These are phyloP conservation scores for Elongisporangium senticosum DNA, from an alignment of 352 stramenopile species.

Conservation along the genomic window DNA sequence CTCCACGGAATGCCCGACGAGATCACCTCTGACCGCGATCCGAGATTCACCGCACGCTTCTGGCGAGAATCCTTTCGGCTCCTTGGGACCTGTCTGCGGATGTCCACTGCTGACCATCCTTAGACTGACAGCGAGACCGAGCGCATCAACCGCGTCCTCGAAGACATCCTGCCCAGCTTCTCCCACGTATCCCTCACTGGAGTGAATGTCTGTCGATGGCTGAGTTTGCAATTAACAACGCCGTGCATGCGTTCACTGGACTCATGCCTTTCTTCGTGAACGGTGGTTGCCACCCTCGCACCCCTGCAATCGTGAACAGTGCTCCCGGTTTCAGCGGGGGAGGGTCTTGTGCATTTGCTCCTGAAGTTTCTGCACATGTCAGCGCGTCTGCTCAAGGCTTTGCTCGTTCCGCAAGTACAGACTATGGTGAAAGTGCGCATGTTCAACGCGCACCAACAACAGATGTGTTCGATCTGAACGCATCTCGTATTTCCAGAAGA, in stretches of 20 bases:
- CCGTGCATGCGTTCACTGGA: constrained; percentile 13
- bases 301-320: constrained; percentile 2
- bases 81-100: constrained; percentile 1
- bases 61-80: constrained; percentile 5
- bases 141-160: constrained; percentile 12
- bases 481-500: too few species aligned
- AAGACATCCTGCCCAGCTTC: constrained; percentile 11
- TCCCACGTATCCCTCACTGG: constrained; percentile 7
- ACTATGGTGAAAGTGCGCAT: too few species aligned
- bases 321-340: neutral
- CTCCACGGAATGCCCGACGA: too few species aligned
- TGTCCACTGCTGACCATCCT: constrained; percentile 11
- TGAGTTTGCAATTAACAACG: constrained; percentile 21
- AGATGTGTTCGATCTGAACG: too few species aligned
- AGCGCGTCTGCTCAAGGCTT: too few species aligned
- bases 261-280: constrained; percentile 19
- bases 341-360: neutral
- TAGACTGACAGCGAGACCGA: constrained; percentile 16
- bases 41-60: constrained; percentile 11
- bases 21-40: constrained; percentile 12
- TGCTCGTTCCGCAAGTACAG: too few species aligned
- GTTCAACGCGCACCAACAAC: too few species aligned
- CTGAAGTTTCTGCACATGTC: too few species aligned
- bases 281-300: constrained; percentile 5
- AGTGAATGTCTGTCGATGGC: constrained; percentile 13